Percentiles rank a stretch among this genome's conserved stretches.
phyloP scores from a whole-genome alignment of 441 rosid species.

The Omphalea diandra region DNA sequence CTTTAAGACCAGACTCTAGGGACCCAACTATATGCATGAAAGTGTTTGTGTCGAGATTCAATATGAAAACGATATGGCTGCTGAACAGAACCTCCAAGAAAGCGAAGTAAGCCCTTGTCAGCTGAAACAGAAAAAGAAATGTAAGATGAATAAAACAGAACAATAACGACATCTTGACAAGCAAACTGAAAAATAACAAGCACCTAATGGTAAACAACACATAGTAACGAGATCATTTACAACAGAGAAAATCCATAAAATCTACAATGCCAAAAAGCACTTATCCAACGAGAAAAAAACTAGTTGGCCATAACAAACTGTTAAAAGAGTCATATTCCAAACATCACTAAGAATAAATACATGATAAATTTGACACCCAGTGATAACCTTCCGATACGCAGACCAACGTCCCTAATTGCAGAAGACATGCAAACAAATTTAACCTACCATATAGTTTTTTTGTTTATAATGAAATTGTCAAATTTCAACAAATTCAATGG shows the following conservation, averaged over 20 bases:
- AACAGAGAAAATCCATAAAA: background rate
- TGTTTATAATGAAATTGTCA: no score
- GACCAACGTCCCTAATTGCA: no score
- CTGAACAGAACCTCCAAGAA: conserved; percentile 90
- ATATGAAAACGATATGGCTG: conserved; percentile 66
- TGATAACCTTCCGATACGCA: no score
- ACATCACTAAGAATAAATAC: no score
- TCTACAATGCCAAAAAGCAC: no score
- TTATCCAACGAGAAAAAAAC: no score
- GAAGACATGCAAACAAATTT: no score
- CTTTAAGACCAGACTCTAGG: conserved; percentile 97
- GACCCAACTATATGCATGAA: conserved; percentile 95
- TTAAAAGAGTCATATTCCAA: no score
- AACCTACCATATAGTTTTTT: no score
- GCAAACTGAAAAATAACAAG: background rate
- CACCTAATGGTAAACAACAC: background rate
- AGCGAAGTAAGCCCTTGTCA: conserved; percentile 91
- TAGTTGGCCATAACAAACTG: no score
- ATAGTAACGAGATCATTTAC: background rate
- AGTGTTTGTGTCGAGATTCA: conserved; percentile 82
- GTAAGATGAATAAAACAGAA: background rate
- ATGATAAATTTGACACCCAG: no score
- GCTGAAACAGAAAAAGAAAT: conserved; percentile 46
- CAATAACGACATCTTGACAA: background rate
- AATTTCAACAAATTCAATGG: no score